Evolutionary conservation across 768 basidiomycete genomes (phyloP), one percentile per base, ranked within the genome.

Genomic region (Leccinum boreale): DNA sequence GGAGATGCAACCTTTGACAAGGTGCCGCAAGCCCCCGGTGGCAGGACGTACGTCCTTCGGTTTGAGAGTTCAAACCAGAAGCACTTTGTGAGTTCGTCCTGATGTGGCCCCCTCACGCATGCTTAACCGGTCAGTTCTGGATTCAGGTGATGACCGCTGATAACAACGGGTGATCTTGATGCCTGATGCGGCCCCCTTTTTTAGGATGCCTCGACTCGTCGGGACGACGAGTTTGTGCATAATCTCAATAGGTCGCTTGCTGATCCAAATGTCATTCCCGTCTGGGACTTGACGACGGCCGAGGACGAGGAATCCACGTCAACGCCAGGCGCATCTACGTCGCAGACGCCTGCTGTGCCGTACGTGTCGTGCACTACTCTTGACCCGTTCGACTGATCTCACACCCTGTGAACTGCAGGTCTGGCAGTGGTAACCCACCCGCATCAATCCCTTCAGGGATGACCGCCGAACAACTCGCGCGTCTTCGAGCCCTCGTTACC

Each of bases 31-130:
- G 81, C 87, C 10, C 67, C 75, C 0, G 77, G 77, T 31, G 91
- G 89, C 6, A 78, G 92, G 59, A 85, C 88, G 5, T 92, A 90
- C 64, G 90, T 95, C 60, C 86, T 96, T 70, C 92, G 90, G 74
- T 96, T 97, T 77, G 86, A 89, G 0, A 93, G 90, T 21, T 95
- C 93, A 14, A 83, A 92, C 69, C 90, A 92, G 68, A 84, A 85
- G 60, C 90, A 94, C 71, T 96, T 97, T 71, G 94, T 95, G 67
- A 73, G 85, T 78, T 24, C n/a, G n/a, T 1, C 4, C 39, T 23
- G 4, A 3, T 7, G 14, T 24, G 28, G 42, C 12, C 15, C 9
- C 42, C 42, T 19, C 42, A 44, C 42, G 5, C 5, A n/a, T 17
- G 3, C 48, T 33, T 12, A 33, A 19, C 28, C 5, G 10, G 12